phyloP scores from a whole-genome alignment of 345 rosid genomes.

The Schrenkiella parvula region DNA sequence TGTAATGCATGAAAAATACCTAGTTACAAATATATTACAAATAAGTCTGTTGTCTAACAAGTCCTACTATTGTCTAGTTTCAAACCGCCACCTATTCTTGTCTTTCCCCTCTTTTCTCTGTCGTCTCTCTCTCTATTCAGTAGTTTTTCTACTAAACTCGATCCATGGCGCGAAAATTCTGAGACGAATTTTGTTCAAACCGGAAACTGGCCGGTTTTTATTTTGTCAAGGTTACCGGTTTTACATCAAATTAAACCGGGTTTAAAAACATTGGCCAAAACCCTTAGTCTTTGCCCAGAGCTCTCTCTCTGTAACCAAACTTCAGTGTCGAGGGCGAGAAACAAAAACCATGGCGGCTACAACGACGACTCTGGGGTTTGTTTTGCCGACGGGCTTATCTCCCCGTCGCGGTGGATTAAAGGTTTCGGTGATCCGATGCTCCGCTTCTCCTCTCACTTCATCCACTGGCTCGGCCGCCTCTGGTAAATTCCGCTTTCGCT shows the following conservation, averaged over 20 bases:
- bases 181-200: too few species aligned
- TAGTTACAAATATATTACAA: too few species aligned
- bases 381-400: conserved; percentile 21
- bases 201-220: too few species aligned
- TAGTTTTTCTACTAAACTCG: too few species aligned
- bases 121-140: too few species aligned
- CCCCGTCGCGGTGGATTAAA: conserved; percentile 27
- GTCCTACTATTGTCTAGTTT: too few species aligned
- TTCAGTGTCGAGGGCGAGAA: background rate
- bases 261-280: background rate
- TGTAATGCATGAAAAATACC: too few species aligned
- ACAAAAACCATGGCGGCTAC: conserved; percentile 34
- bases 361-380: conserved; percentile 9
- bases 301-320: background rate
- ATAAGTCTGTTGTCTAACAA: too few species aligned
- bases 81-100: too few species aligned
- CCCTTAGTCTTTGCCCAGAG: background rate
- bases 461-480: conserved; percentile 39
- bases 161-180: too few species aligned
- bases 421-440: conserved; percentile 48
- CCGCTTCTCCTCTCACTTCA: conserved; percentile 40
- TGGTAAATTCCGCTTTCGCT: conserved; percentile 35
- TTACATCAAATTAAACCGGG: background rate
- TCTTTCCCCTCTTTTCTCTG: too few species aligned
- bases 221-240: too few species aligned